Base-by-base conservation (phyloP, 768 basidiomycete species). In the Podaxis carcinomalis region DNA sequence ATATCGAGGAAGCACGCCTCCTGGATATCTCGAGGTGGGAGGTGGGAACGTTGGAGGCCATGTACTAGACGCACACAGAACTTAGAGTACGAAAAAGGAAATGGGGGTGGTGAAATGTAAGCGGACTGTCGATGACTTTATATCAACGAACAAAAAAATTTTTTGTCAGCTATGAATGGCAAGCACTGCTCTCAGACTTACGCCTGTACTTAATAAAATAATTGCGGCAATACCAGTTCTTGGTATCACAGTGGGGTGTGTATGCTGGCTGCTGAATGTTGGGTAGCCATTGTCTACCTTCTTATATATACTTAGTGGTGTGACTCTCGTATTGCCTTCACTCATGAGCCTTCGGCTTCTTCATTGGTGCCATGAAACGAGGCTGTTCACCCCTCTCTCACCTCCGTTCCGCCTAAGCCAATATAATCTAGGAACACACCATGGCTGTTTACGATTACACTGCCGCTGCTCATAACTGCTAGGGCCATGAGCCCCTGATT, bases 1-100 rank as follows among this genome's bases (percentile, higher is more conserved):
- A 55, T n/a, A 55, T 54, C 35, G 59, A 61, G 19, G 59, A 36
- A 5, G 53, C 44, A n/a, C 52, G 59, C 36, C 46, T 35, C 36
- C 59, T 54, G 19, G 59, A 61, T 21, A 54, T 35, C 23, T 61
- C 59, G 23, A 51, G 42, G 19, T 61, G 59, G 52, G 59, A 54
- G 32, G 42, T 44, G 35, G 59, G 35, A 49, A 28, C 32, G 19
- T 13, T 42, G 46, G 59, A 54, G 53, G 59, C 52, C 59, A 61
- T 61, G 57, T 7, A 21, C 19, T 49, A 23, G 47, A 42, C 28
- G 49, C 50, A 37, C 51, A 59, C 57, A 16, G 39, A 19, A 13
- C 4, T 40, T 60, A 60, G 19, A 21, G 53, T 61, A 61, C 59
- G 14, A n/a, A 55, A 55, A 54, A 25, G 44, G 52, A 53, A 61